Evolutionary conservation across 2,329 filamentous ascomycete species (phyloP).

Genomic region (Curvularia verruculosa): DNA sequence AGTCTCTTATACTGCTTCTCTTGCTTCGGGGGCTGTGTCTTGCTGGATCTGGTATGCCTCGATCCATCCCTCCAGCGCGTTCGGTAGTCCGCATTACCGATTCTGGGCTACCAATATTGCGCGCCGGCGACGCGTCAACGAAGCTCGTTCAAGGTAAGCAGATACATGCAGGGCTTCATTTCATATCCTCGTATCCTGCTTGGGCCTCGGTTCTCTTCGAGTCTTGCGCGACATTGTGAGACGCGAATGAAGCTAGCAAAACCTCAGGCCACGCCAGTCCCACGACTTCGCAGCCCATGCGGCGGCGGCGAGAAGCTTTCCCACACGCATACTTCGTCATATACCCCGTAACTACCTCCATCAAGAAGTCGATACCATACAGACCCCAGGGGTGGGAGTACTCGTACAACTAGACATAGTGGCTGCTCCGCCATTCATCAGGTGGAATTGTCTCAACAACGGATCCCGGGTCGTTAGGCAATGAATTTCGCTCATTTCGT

Average conservation of each 20-base stretch:
- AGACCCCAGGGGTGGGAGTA: background rate
- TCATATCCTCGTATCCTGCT: background rate
- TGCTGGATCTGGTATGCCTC: background rate
- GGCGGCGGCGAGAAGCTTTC: background rate
- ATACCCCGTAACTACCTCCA: background rate
- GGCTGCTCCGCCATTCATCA: background rate
- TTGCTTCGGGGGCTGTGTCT: background rate
- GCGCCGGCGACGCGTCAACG: background rate
- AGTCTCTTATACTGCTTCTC: background rate
- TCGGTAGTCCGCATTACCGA: conserved; percentile 1
- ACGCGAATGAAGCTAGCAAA: background rate
- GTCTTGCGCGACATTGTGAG: background rate
- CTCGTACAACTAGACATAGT: background rate
- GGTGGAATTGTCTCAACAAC: background rate
- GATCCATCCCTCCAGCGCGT: background rate
- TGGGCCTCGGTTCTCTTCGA: background rate
- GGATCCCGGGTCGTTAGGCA: too few species aligned
- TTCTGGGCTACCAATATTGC: background rate
- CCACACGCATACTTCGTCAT: background rate
- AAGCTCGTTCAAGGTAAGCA: background rate
- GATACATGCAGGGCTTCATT: too few species aligned
- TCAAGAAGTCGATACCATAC: too few species aligned
- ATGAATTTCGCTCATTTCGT: background rate
- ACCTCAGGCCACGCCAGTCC: background rate
- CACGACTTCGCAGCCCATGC: background rate